A percentile compares a stretch with the other conserved stretches of the same genome.
These are phyloP conservation scores for Pulveroboletus sp. DNA, from an alignment of 768 basidiomycete genomes.

Conservation along the genomic window DNA sequence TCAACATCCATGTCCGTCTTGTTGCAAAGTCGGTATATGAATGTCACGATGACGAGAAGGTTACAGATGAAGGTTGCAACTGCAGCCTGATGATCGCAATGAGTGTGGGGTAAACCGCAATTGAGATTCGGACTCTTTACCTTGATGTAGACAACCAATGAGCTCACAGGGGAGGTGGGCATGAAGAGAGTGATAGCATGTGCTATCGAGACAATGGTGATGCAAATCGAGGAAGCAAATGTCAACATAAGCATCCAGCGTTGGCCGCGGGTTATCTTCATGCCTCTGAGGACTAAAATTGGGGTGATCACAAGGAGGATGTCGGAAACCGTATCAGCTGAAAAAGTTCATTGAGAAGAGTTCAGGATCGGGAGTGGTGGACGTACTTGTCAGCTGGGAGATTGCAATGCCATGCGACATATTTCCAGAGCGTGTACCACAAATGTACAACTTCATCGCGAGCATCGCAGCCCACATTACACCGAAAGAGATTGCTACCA, in stretches of 20 bases:
- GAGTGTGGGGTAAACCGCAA: neutral
- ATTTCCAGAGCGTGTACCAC: neutral
- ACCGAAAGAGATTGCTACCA: slow-evolving; percentile 7
- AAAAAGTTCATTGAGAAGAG: neutral
- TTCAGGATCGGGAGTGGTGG: neutral
- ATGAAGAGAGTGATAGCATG: slow-evolving; percentile 12
- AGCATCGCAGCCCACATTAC: slow-evolving; percentile 13
- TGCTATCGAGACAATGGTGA: slow-evolving; percentile 14
- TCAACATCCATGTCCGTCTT: slow-evolving; percentile 1
- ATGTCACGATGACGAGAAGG: slow-evolving; percentile 19
- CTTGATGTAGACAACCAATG: slow-evolving; percentile 19
- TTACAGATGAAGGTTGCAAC: slow-evolving; percentile 20
- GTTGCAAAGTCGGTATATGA: slow-evolving; percentile 11
- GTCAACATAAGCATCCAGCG: slow-evolving; percentile 16
- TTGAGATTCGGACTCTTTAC: slow-evolving; percentile 2
- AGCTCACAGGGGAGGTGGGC: neutral
- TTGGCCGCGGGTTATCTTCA: slow-evolving; percentile 10
- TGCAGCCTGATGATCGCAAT: slow-evolving; percentile 11
- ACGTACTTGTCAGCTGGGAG: slow-evolving; percentile 16
- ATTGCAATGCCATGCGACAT: slow-evolving; percentile 3
- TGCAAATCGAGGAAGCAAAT: slow-evolving; percentile 22
- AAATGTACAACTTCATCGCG: slow-evolving; percentile 2
- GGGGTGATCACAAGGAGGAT: slow-evolving; percentile 13
- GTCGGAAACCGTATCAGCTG: slow-evolving; percentile 22
- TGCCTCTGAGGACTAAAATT: slow-evolving; percentile 10